Percentiles rank a stretch among this genome's conserved stretches.
Conservation (phyloP, 148 eudicot genomes). For the Mesembryanthemum crystallinum region DNA sequence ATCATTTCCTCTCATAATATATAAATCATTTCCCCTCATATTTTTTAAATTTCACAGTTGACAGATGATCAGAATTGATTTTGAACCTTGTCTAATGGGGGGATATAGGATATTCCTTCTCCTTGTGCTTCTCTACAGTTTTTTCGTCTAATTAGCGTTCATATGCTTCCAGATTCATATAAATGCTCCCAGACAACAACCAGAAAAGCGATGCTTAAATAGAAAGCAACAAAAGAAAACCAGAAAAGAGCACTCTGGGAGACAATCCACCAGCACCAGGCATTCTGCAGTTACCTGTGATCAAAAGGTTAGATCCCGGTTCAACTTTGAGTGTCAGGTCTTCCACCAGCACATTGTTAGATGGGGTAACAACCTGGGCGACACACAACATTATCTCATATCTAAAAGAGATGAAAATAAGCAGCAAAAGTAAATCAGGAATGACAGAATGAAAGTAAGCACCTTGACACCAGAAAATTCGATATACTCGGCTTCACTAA, state of each 20-base stretch:
- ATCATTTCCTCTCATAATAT: neutral
- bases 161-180: too few relatives aligned
- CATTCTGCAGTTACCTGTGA: slow-evolving; percentile 58
- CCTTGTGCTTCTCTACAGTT: too few relatives aligned
- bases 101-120: too few relatives aligned
- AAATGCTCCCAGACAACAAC: too few relatives aligned
- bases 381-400: neutral
- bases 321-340: slow-evolving; percentile 79
- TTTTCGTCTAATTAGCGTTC: too few relatives aligned
- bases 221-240: neutral
- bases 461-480: slow-evolving; percentile 91
- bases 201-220: too few relatives aligned
- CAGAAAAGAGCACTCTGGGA: neutral
- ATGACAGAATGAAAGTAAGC: slow-evolving; percentile 7
- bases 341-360: slow-evolving; percentile 91
- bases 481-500: slow-evolving; percentile 89
- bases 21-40: neutral
- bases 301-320: slow-evolving; percentile 92
- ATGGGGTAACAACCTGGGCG: slow-evolving; percentile 89
- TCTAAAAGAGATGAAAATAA: slow-evolving; percentile 5
- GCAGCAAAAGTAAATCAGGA: slow-evolving; percentile 5
- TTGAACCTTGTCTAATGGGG: too few relatives aligned
- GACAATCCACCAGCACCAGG: slow-evolving; percentile 6
- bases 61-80: neutral
- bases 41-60: neutral